Percentiles rank a stretch among this genome's conserved stretches.
Conservation (phyloP, 495 filamentous ascomycete species). For the Articulospora tetracladia region DNA sequence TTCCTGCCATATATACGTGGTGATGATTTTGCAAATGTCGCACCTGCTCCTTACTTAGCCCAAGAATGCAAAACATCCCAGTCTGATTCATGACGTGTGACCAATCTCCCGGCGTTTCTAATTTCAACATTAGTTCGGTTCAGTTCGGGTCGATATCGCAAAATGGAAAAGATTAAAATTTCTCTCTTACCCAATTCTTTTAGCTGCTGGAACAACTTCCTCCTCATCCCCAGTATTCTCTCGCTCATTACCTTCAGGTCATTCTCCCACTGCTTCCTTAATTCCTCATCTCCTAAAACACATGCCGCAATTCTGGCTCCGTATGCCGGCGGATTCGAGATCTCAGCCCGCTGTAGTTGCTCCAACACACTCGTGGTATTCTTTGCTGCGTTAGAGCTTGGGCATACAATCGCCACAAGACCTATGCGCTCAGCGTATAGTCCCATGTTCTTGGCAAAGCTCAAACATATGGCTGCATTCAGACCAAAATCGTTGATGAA, state of each 20-base stretch:
- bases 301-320: slow-evolving; percentile 48
- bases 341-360: slow-evolving; percentile 44
- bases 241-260: slow-evolving; percentile 58
- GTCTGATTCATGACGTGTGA: neutral
- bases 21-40: neutral
- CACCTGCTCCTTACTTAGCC: neutral
- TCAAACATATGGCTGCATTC: slow-evolving; percentile 46
- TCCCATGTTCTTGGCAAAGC: slow-evolving; percentile 55
- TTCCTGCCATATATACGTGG: slow-evolving; percentile 20
- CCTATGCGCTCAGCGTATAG: slow-evolving; percentile 32
- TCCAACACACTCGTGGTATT: slow-evolving; percentile 23
- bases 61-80: neutral
- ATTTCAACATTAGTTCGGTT: neutral
- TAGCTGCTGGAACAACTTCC: no score
- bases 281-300: slow-evolving; percentile 35
- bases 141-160: neutral
- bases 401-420: slow-evolving; percentile 13
- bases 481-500: slow-evolving; percentile 31
- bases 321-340: slow-evolving; percentile 44
- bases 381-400: slow-evolving; percentile 34
- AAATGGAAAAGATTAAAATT: no score
- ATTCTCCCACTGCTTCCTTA: slow-evolving; percentile 46
- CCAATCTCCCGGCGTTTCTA: slow-evolving; percentile 2
- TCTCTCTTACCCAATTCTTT: no score
- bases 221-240: no score